Base-by-base conservation (phyloP, 2,329 filamentous ascomycete species). In the Sclerotinia minor region DNA sequence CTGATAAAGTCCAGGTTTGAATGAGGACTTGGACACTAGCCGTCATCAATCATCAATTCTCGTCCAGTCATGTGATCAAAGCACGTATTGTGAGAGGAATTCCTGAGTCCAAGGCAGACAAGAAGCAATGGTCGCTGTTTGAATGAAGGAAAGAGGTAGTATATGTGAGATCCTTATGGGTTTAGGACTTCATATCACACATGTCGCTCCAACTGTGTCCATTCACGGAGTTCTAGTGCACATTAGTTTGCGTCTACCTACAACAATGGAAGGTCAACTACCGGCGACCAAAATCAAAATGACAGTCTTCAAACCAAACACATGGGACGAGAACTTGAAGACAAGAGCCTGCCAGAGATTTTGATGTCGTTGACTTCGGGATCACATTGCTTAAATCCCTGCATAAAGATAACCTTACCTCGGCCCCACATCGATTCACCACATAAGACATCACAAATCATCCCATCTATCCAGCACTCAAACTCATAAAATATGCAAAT, bases 391-490 rank as follows among this genome's bases (percentile, higher is more conserved):
- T 3, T 3, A 13, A 19, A 49, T 19, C 59, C 59, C 29, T 61
- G 59, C 45, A 50, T 19, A 38, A 9, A 61, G 21, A n/a, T 61
- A 35, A 35, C 35, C 35, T 35, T 35, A 32, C 15, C n/a, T 61
- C 45, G 59, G 58, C 29, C 15, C 59, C 45, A 61, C 59, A 38
- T 50, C 5, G n/a, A 8, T 2, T 38, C 32, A 61, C 45, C 21
- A 50, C 26, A 50, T 50, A 61, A 61, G 29, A 61, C 59, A 50
- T 50, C 59, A 38, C 59, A 49, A 61, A 61, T 61, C 59, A 61
- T 32, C 13, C 24, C 29, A 13, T 26, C 6, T 26, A 15, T 0
- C 49, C 21, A 49, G n/a, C 21, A 29, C 59, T 61, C 29, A 3
- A 61, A 26, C 29, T 50, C 45, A 50, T 50, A 26, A 61, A 49